Evolutionary conservation across 176 grass and related monocot genomes (phyloP).

Genomic region (Saccharum officinarum): DNA sequence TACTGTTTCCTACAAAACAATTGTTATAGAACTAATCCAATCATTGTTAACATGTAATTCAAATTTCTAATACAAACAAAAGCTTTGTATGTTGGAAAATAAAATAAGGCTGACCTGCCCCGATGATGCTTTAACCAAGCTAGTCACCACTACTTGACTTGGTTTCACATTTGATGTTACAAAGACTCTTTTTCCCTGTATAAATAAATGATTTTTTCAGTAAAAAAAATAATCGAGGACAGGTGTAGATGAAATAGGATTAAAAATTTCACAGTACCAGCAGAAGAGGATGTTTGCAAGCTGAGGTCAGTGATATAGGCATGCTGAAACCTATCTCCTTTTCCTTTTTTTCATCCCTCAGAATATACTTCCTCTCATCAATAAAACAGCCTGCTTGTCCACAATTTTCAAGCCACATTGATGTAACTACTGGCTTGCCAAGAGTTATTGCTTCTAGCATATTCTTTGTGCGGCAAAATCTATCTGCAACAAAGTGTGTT

Average conservation of each 20-base stretch:
- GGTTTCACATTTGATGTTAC: slow-evolving; percentile 78
- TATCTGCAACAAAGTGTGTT: slow-evolving; percentile 80
- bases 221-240: slow-evolving; percentile 7
- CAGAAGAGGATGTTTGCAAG: slow-evolving; percentile 65
- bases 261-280: slow-evolving; percentile 52
- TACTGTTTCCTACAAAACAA: background rate
- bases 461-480: slow-evolving; percentile 88
- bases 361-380: slow-evolving; percentile 78
- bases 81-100: background rate
- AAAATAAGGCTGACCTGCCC: slow-evolving; percentile 59
- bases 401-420: slow-evolving; percentile 87
- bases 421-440: slow-evolving; percentile 76
- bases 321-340: slow-evolving; percentile 82
- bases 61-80: slow-evolving; percentile 1
- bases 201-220: slow-evolving; percentile 20
- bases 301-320: slow-evolving; percentile 64
- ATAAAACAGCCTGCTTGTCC: slow-evolving; percentile 66
- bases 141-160: slow-evolving; percentile 63
- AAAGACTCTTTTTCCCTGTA: slow-evolving; percentile 70
- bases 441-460: slow-evolving; percentile 88
- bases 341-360: slow-evolving; percentile 86
- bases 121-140: slow-evolving; percentile 66
- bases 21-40: background rate
- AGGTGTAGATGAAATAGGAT: slow-evolving; percentile 6
- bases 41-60: background rate